A percentile compares a stretch with the other conserved stretches of the same genome.
Evolutionary conservation across 2,329 filamentous ascomycete species (phyloP).

Genomic region (Sarocladium kiliense): DNA sequence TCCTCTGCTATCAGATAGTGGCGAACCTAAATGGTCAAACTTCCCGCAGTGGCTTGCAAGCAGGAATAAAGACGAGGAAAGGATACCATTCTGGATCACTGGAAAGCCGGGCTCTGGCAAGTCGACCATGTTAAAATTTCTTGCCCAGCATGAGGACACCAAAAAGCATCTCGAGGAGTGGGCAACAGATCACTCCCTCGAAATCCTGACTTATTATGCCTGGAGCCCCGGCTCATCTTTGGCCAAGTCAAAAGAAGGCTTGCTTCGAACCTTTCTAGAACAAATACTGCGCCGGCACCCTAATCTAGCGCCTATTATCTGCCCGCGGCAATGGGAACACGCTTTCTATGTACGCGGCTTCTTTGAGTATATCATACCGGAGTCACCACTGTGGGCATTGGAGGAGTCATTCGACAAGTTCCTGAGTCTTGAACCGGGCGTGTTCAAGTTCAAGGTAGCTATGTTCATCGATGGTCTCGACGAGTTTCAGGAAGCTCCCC

Average conservation of each 20-base stretch:
- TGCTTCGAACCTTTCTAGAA: constrained; percentile 16
- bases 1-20: not conserved
- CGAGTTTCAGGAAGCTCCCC: constrained; percentile 15
- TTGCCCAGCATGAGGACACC: constrained; percentile 18
- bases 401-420: not conserved
- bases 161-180: constrained; percentile 19
- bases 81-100: constrained; percentile 23
- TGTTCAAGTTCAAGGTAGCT: not conserved
- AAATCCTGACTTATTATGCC: constrained; percentile 28
- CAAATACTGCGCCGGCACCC: constrained; percentile 25
- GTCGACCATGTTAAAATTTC: constrained; percentile 35
- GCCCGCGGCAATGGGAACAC: not conserved
- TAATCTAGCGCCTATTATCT: constrained; percentile 13
- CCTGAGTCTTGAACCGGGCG: not conserved
- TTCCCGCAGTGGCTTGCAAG: constrained; percentile 21
- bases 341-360: not conserved
- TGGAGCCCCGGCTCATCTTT: constrained; percentile 24
- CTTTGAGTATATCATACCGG: not conserved
- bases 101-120: constrained; percentile 38
- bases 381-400: not conserved
- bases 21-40: not conserved
- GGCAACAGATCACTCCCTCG: constrained; percentile 17
- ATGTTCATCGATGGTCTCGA: constrained; percentile 21
- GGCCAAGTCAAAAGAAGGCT: constrained; percentile 28
- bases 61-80: constrained; percentile 11